Conservation (phyloP, 352 stramenopile genomes). For the Globisporangium paroecandrum region DNA sequence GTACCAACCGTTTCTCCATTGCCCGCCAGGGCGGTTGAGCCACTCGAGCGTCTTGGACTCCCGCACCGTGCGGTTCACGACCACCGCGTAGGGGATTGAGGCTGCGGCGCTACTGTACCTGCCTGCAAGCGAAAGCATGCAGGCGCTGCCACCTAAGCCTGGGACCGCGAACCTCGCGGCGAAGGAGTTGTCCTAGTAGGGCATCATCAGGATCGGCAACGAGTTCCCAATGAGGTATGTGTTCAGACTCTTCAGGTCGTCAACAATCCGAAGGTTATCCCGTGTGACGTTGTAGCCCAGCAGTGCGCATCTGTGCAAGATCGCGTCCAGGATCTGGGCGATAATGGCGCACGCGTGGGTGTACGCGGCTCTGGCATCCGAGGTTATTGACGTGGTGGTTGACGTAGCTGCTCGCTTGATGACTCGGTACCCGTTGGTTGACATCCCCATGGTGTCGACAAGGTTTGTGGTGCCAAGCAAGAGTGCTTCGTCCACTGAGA, state of each 20-base stretch:
- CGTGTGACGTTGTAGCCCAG: conserved; percentile 28
- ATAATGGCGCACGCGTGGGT: conserved; percentile 11
- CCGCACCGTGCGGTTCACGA: conserved; percentile 11
- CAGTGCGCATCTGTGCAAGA: conserved; percentile 15
- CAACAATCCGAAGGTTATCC: conserved; percentile 24
- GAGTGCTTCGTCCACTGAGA: conserved; percentile 35
- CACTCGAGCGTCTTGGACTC: conserved; percentile 25
- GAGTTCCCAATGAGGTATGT: conserved; percentile 3
- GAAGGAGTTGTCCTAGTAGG: conserved; percentile 16
- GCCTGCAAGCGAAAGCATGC: conserved; percentile 12
- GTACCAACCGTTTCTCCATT: conserved; percentile 39
- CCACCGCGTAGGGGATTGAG: not conserved
- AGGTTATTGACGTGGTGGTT: not conserved
- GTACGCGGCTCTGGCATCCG: not conserved
- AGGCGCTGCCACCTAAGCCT: conserved; percentile 10
- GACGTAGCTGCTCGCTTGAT: not conserved
- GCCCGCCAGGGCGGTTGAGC: conserved; percentile 17
- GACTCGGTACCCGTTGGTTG: conserved; percentile 12
- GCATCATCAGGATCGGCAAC: conserved; percentile 17
- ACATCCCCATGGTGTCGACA: conserved; percentile 9
- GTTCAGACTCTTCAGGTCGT: conserved; percentile 12
- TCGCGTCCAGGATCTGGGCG: conserved; percentile 21
- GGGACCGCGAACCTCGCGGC: conserved; percentile 7
- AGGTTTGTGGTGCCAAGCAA: not conserved
- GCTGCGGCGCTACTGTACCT: not conserved